Percentiles rank a stretch among this genome's conserved stretches.
Evolutionary conservation across 2,329 filamentous ascomycete genomes (phyloP).

Genomic region (Colletotrichum sp.): DNA sequence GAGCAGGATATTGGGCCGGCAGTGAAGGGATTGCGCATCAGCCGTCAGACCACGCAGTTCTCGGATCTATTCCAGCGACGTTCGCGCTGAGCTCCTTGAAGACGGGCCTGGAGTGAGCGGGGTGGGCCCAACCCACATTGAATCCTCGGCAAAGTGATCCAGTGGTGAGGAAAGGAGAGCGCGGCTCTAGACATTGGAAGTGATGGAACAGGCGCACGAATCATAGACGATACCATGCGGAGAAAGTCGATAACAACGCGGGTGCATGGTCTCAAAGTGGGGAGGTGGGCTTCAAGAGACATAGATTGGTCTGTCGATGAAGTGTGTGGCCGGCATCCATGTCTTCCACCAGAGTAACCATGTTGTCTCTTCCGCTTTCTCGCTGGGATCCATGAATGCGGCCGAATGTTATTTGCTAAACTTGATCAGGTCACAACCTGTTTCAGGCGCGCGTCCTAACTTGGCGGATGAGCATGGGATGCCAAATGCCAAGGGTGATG

Average conservation of each 20-base stretch:
- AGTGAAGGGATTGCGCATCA: neutral
- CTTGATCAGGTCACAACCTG: constrained; percentile 10
- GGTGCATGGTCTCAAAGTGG: constrained; percentile 5
- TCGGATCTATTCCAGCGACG: neutral
- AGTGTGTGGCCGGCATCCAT: neutral
- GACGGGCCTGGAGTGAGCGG: neutral
- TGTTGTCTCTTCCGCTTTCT: neutral
- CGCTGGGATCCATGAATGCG: neutral
- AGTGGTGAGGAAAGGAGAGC: neutral
- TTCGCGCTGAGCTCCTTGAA: neutral
- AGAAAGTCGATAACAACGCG: constrained; percentile 8
- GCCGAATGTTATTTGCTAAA: neutral
- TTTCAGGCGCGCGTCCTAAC: neutral
- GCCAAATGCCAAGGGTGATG: neutral
- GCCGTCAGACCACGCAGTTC: neutral
- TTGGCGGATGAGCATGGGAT: neutral
- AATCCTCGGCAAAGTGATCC: neutral
- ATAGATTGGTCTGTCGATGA: neutral
- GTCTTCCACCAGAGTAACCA: neutral
- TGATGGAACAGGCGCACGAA: constrained; percentile 16
- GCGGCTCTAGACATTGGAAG: constrained; percentile 3
- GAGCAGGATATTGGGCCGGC: constrained; percentile 2
- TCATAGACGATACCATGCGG: constrained; percentile 8
- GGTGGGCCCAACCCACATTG: neutral
- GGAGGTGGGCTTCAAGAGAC: neutral